Base-by-base conservation (phyloP, 1,139 yeast genomes). In the Geotrichum klebahnii region DNA sequence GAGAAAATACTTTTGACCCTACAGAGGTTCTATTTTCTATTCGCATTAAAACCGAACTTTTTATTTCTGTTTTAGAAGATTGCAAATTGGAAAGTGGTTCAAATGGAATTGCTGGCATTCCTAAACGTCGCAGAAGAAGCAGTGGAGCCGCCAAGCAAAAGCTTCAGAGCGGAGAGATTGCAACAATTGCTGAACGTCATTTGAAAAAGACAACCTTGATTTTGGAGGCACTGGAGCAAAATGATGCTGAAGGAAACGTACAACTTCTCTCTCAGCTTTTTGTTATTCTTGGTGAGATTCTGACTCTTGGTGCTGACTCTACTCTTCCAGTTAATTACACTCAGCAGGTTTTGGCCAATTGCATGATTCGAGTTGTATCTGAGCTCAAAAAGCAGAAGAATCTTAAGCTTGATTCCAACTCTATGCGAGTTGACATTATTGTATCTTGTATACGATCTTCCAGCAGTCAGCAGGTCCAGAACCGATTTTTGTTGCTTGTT, bases 391-490 rank as follows among this genome's bases (percentile, higher is more conserved):
- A 49, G 22, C 55, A 55, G 32, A 52, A 52, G 28, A 44, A 54
- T 24, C 61, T 69, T 12, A 67, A 71, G 52, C 61, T 77, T 3
- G 90, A 86, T 59, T 75, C 89, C n/a, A 78, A 78, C 55, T 73
- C 84, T 16, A 75, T 90, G 42, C 79, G 97, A 66, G 92, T 96
- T 2, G 97, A 90, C 65, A 80, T 89, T 55, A 77, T 92, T 58
- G 97, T 92, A 32, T 84, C 92, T 49, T 85, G 96, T 19, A 89
- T 92, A 52, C 79, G 98, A 63, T 79, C 89, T 3, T 84, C 97
- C 0, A 78, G 81, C 46, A 86, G 96, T 36, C 97, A 97, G 8
- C 97, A 92, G 67, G 94, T 90, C 29, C 98, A 92, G 69, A 92
- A 92, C 68, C 79, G 90, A 59, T 72, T 92, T 48, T 72, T 92